Evolutionary conservation across 2,329 filamentous ascomycete species (phyloP), one percentile per base, ranked within the genome.

Genomic region (Colletotrichum cordylinicola): DNA sequence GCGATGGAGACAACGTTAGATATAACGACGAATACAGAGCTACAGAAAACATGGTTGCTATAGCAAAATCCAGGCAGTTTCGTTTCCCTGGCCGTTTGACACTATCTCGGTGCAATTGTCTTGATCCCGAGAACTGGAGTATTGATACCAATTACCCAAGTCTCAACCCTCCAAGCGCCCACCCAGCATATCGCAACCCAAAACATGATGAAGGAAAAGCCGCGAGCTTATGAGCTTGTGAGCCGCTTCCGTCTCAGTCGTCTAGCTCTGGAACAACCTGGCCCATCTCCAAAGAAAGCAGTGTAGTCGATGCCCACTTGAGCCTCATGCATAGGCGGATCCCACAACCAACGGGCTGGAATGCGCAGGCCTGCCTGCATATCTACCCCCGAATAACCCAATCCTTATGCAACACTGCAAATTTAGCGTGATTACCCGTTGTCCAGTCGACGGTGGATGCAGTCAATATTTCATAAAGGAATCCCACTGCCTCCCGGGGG

Each of bases 391-490:
- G 21, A 21, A 21, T 12, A 56, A 18, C 18, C 12, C 31, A 24
- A 60, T n/a, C 18, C 62, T 48, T 75, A 48, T 75, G 69, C 56
- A 68, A 58, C 43, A 24, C 21, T 27, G n/a, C n/a, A 37, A 18
- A 18, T n/a, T 16, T 24, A 33, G 29, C 13, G 16, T 21, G 29
- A 24, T 35, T n/a, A 29, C 18, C 9, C 12, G 70, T 76, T 76
- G 74, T 74, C 74, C 58, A 73, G 70, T 74, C 35, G 64, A 76
- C 33, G 31, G 64, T 76, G 70, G 58, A 60, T 62, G 69, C 62
- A 12, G 15, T 60, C 43, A 58, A 31, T 24, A 52, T 21, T 52
- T 21, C 43, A 68, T 62, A 48, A 35, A 39, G 27, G 15, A 55
- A 58, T 29, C 31, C 52, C 43, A 67, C 33, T 56, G 62, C 56